Evolutionary conservation across 2,329 filamentous ascomycete species (phyloP).

Genomic region (Fusarium haematococcum): DNA sequence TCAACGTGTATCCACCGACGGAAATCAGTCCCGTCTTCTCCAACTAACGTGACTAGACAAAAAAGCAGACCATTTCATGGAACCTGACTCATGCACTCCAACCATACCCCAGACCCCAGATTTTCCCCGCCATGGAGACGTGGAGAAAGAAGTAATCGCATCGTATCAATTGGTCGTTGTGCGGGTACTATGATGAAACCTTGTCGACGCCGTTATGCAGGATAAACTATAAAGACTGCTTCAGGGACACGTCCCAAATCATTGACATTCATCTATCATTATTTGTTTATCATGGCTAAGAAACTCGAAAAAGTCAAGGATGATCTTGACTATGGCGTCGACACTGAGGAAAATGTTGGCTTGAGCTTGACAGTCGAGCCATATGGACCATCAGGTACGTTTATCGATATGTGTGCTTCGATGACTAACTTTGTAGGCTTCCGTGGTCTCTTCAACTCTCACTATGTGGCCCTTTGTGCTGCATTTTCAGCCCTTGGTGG

Average conservation of each 20-base stretch:
- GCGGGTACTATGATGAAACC: not conserved
- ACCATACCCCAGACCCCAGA: slow-evolving; percentile 1
- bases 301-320: not conserved
- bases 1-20: not conserved
- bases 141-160: not conserved
- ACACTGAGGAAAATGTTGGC: not conserved
- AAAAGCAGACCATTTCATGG: not conserved
- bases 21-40: not conserved
- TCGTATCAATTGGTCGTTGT: not conserved
- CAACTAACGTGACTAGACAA: slow-evolving; percentile 3
- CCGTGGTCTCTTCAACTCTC: not conserved
- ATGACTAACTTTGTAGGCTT: not conserved
- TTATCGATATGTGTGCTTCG: not conserved
- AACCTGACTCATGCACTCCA: not conserved
- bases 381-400: not conserved
- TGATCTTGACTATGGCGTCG: not conserved
- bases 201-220: not conserved
- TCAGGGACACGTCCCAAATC: not conserved
- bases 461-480: slow-evolving; percentile 45
- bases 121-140: not conserved
- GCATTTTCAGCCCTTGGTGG: slow-evolving; percentile 52
- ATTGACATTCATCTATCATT: not conserved
- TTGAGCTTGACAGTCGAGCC: not conserved
- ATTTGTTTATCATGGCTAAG: not conserved
- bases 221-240: not conserved